Conservation (phyloP, 2,329 filamentous ascomycete species). For the Claviceps humidiphila region DNA sequence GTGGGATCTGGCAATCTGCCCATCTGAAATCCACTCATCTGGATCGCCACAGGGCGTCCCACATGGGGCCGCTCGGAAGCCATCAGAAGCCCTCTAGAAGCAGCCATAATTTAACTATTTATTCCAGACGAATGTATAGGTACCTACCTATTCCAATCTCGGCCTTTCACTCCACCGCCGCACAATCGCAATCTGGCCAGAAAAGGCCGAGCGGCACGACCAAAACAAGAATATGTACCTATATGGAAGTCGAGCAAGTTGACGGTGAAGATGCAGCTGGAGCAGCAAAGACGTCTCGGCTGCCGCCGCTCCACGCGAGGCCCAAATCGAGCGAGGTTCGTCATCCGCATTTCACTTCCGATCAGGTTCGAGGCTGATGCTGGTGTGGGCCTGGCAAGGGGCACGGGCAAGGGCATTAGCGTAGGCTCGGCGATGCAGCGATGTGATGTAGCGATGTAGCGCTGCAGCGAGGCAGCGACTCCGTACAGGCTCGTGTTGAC, state of each 20-base stretch:
- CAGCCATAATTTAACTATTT: not conserved
- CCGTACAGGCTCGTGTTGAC: not conserved
- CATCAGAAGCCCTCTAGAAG: conserved; percentile 6
- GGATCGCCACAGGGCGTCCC: conserved; percentile 2
- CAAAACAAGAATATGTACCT: not conserved
- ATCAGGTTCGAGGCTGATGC: not conserved
- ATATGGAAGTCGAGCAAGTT: not conserved
- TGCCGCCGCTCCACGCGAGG: not conserved
- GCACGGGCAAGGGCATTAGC: not conserved
- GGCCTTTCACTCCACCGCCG: too few species aligned
- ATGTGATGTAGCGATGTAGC: too few species aligned
- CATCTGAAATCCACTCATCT: conserved; percentile 3
- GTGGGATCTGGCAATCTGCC: conserved; percentile 5
- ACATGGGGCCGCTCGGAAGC: conserved; percentile 3
- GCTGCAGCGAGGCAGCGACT: too few species aligned
- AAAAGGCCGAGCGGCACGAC: not conserved
- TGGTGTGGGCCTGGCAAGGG: not conserved
- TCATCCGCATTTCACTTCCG: conserved; percentile 1
- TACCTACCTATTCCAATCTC: too few species aligned
- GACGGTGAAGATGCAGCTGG: not conserved
- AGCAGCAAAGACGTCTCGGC: not conserved
- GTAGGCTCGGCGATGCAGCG: conserved; percentile 1
- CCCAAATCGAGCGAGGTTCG: conserved; percentile 1
- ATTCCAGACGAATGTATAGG: too few species aligned
- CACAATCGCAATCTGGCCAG: too few species aligned